Percentiles rank a stretch among this genome's conserved stretches.
These are phyloP conservation scores for Zea luxurians DNA, from an alignment of 176 grass and related monocot genomes.

Conservation along the genomic window DNA sequence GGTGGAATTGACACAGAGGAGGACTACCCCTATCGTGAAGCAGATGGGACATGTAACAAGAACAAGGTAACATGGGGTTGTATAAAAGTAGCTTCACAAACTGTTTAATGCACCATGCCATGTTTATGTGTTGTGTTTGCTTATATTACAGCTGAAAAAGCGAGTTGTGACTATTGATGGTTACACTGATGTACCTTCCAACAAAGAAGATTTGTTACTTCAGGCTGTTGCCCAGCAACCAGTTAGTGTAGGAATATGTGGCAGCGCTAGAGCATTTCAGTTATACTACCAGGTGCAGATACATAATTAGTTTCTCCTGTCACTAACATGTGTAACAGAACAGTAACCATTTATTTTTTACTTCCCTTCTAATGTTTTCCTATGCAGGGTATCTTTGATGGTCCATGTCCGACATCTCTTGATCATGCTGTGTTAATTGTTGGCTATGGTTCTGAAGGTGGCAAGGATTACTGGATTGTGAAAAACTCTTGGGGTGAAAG, in stretches of 20 bases:
- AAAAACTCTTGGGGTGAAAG: constrained; percentile 93
- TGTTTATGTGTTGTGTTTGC: constrained; percentile 30
- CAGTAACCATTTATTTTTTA: not conserved
- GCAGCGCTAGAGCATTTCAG: constrained; percentile 87
- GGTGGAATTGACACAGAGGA: constrained; percentile 84
- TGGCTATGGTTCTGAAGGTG: constrained; percentile 81
- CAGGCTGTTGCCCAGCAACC: constrained; percentile 87
- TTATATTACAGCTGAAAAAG: constrained; percentile 64
- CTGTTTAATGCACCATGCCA: not conserved
- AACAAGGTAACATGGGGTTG: constrained; percentile 60
- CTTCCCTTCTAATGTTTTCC: constrained; percentile 19
- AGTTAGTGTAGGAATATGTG: constrained; percentile 95
- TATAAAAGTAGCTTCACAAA: constrained; percentile 8
- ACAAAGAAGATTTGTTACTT: constrained; percentile 71
- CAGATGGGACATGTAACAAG: constrained; percentile 66
- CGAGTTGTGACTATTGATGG: constrained; percentile 82
- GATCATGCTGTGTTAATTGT: constrained; percentile 95
- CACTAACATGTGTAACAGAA: not conserved
- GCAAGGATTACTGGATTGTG: constrained; percentile 92
- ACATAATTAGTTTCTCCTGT: constrained; percentile 1
- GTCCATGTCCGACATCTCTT: constrained; percentile 86
- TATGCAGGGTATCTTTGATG: constrained; percentile 88
- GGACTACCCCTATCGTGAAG: constrained; percentile 74
- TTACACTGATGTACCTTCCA: constrained; percentile 72
- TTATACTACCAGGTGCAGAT: constrained; percentile 69